Evolutionary conservation across 2,329 filamentous ascomycete species (phyloP).

Genomic region (Pseudonectria buxi): DNA sequence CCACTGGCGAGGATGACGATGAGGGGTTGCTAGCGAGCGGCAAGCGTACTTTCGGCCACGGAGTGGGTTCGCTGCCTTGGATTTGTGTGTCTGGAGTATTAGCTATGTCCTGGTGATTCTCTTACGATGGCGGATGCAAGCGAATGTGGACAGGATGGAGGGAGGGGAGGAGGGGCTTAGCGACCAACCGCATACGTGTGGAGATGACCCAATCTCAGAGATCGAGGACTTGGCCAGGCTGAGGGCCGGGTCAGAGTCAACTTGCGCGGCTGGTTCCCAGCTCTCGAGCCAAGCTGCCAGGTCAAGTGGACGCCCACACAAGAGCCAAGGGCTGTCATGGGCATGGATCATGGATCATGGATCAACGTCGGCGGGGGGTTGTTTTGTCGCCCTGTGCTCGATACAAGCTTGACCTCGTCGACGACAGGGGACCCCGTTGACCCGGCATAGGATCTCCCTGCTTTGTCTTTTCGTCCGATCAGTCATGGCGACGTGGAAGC

Average conservation of each 20-base stretch:
- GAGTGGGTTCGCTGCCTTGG: slow-evolving; percentile 20
- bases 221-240: slow-evolving; percentile 13
- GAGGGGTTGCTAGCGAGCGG: slow-evolving; percentile 16
- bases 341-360: slow-evolving; percentile 13
- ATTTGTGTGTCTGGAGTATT: slow-evolving; percentile 5
- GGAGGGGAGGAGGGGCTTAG: background rate
- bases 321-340: slow-evolving; percentile 1
- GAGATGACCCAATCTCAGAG: slow-evolving; percentile 18
- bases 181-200: slow-evolving; percentile 20
- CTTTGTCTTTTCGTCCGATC: too few species aligned
- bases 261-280: slow-evolving; percentile 13
- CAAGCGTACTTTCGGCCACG: slow-evolving; percentile 14
- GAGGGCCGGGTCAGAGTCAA: slow-evolving; percentile 9
- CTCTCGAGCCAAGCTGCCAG: slow-evolving; percentile 8
- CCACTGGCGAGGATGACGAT: slow-evolving; percentile 14
- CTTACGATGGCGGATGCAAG: too few species aligned
- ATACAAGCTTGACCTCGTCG: too few species aligned
- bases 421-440: too few species aligned
- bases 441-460: too few species aligned
- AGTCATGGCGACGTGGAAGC: too few species aligned
- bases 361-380: slow-evolving; percentile 6
- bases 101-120: too few species aligned
- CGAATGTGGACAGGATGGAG: too few species aligned
- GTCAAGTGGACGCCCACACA: background rate
- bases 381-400: slow-evolving; percentile 19